These are phyloP conservation scores for Macrophomina phaseolina DNA, from an alignment of 2,329 filamentous ascomycete genomes.

Conservation along the genomic window DNA sequence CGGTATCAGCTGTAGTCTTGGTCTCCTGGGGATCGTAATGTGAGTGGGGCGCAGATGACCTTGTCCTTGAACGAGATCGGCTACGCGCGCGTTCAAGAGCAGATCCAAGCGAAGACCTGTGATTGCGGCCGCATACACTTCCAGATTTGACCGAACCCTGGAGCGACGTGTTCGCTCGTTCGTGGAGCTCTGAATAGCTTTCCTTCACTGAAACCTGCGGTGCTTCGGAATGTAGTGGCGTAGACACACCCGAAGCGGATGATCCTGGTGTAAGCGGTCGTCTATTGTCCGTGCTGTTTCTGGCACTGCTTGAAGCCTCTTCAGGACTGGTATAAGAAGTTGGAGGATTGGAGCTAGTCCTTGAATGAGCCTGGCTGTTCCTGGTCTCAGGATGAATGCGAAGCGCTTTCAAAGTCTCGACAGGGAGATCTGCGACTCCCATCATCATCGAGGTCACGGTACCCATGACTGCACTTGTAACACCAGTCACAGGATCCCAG, in stretches of 20 bases:
- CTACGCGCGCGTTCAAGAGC: slow-evolving; percentile 9
- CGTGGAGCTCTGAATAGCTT: slow-evolving; percentile 8
- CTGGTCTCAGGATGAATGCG: slow-evolving; percentile 49
- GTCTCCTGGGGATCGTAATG: slow-evolving; percentile 28
- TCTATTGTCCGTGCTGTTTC: slow-evolving; percentile 3
- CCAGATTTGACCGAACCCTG: not conserved
- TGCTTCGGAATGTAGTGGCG: not conserved
- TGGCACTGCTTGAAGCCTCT: not conserved
- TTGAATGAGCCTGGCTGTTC: not conserved
- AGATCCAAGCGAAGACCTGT: not conserved
- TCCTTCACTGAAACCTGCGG: slow-evolving; percentile 5
- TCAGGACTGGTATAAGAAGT: not conserved
- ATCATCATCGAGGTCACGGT: slow-evolving; percentile 83
- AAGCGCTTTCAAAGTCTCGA: slow-evolving; percentile 57
- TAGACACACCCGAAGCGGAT: slow-evolving; percentile 1
- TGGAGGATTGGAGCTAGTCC: not conserved
- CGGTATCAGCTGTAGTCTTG: not conserved
- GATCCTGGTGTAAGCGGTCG: slow-evolving; percentile 11
- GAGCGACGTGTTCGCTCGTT: not conserved
- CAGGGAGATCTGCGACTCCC: slow-evolving; percentile 76
- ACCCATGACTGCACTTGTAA: slow-evolving; percentile 77
- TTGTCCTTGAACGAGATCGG: slow-evolving; percentile 2
- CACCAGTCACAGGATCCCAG: slow-evolving; percentile 52
- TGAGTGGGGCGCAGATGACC: not conserved
- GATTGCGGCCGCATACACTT: not conserved